Percentiles rank a stretch among this genome's conserved stretches.
Evolutionary conservation across 306 rosid genomes (phyloP).

Genomic region (Trifolium subterraneum): DNA sequence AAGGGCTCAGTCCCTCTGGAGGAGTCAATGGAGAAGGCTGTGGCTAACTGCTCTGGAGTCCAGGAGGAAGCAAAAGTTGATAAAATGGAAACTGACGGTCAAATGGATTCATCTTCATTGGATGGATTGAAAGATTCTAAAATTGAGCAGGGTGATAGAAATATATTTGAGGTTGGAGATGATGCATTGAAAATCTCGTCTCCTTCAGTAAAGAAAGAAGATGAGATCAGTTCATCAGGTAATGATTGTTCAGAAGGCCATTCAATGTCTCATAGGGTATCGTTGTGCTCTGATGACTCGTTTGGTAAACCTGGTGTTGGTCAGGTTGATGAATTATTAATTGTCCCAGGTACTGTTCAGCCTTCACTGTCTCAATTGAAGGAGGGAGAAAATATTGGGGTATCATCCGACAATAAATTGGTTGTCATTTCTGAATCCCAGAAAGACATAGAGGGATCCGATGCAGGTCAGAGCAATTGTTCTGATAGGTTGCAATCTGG

Average conservation of each 20-base stretch:
- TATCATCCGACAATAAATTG: constrained; percentile 33
- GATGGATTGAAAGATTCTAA: constrained; percentile 21
- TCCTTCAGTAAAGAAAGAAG: background rate
- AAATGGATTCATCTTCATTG: constrained; percentile 31
- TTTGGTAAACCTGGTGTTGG: constrained; percentile 36
- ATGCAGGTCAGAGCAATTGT: constrained; percentile 29
- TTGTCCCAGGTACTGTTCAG: constrained; percentile 25
- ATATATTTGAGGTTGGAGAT: constrained; percentile 10
- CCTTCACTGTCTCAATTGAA: constrained; percentile 28
- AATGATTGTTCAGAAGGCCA: constrained; percentile 19
- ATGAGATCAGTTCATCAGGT: constrained; percentile 2
- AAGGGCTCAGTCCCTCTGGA: constrained; percentile 30
- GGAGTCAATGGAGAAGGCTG: constrained; percentile 35
- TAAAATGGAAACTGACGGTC: constrained; percentile 37
- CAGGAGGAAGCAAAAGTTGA: constrained; percentile 43
- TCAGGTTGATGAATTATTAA: constrained; percentile 25
- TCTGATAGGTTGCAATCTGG: constrained; percentile 35
- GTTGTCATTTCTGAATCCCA: constrained; percentile 13
- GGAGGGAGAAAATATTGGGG: constrained; percentile 39
- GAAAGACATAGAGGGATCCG: constrained; percentile 26
- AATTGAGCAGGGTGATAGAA: constrained; percentile 17
- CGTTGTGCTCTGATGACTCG: constrained; percentile 7
- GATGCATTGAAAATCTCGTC: background rate
- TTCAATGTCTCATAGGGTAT: background rate
- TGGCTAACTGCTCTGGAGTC: constrained; percentile 27